phyloP scores from a whole-genome alignment of 148 eudicot genomes.

The Polygonum aviculare region DNA sequence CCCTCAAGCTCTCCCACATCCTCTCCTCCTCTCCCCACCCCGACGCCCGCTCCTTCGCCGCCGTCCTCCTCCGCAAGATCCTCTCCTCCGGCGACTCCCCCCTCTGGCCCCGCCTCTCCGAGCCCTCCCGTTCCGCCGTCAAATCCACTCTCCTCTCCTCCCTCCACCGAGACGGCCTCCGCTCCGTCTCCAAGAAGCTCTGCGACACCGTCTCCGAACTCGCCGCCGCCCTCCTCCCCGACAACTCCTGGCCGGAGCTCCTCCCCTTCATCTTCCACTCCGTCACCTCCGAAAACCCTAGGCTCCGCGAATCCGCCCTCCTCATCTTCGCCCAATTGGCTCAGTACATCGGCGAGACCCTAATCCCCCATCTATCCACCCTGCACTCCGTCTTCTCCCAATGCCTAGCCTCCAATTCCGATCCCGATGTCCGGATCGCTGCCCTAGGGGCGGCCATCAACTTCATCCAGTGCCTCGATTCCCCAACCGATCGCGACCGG shows the following conservation, averaged over 20 bases:
- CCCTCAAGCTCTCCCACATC: conserved; percentile 10
- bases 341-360: conserved; percentile 65
- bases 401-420: conserved; percentile 34
- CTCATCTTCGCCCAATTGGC: conserved; percentile 73
- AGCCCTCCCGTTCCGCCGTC: conserved; percentile 46
- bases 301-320: conserved; percentile 53
- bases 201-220: conserved; percentile 78
- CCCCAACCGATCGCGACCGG: conserved; percentile 50
- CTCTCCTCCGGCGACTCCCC: conserved; percentile 38
- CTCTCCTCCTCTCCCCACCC: conserved; percentile 3
- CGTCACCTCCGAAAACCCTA: conserved; percentile 40
- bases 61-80: conserved; percentile 33
- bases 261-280: conserved; percentile 76
- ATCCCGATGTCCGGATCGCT: conserved; percentile 60
- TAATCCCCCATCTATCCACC: conserved; percentile 45
- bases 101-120: conserved; percentile 45
- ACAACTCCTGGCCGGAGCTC: conserved; percentile 66
- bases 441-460: conserved; percentile 71
- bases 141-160: conserved; percentile 43
- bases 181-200: conserved; percentile 52
- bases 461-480: conserved; percentile 63
- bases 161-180: conserved; percentile 40
- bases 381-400: conserved; percentile 56
- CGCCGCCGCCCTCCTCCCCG: conserved; percentile 66
- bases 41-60: conserved; percentile 11